Conservation (phyloP, 2,329 filamentous ascomycete species). For the Sporothrix inflata region DNA sequence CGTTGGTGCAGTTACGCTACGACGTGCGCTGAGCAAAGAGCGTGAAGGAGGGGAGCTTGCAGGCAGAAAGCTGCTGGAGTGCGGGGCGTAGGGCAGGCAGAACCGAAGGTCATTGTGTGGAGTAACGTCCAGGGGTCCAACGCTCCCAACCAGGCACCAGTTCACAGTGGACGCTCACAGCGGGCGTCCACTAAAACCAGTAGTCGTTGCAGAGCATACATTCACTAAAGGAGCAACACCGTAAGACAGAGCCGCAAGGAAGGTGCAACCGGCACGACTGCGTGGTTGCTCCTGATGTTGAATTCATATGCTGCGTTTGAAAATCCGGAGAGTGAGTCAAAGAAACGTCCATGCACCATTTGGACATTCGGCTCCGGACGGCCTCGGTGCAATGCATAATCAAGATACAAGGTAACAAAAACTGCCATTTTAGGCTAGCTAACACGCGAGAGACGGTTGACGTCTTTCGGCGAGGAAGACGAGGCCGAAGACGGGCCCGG, state of each 20-base stretch:
- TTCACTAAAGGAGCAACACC: background rate
- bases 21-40: background rate
- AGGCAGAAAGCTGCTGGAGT: conserved; percentile 6
- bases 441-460: background rate
- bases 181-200: background rate
- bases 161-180: background rate
- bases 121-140: background rate
- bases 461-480: background rate
- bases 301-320: background rate
- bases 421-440: conserved; percentile 6
- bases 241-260: background rate
- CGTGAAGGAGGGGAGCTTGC: conserved; percentile 7
- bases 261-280: background rate
- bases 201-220: background rate
- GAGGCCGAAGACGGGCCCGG: background rate
- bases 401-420: background rate
- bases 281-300: background rate
- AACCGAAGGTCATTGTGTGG: background rate
- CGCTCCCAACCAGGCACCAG: background rate
- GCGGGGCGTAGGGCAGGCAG: conserved; percentile 16
- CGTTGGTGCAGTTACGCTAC: background rate
- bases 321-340: background rate
- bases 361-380: background rate
- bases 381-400: background rate
- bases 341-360: too few species aligned